Base-by-base conservation (phyloP, 2,329 filamentous ascomycete genomes). In the Botryotinia narcissicola region DNA sequence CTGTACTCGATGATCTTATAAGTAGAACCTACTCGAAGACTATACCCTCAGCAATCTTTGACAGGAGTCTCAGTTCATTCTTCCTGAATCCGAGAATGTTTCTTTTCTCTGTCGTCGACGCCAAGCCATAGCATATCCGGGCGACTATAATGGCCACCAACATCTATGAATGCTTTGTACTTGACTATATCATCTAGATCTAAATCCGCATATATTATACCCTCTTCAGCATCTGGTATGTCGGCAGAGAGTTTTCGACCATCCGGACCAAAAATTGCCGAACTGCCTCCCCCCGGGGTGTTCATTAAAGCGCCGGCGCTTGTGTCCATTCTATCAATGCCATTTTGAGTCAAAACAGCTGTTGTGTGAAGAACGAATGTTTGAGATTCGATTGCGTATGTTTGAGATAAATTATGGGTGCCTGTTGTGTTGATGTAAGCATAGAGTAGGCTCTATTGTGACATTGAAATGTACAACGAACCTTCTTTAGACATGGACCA, bases 311-410 rank as follows among this genome's bases (percentile, higher is more conserved):
- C 7, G 3, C 60, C 61, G 8, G 40, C 20, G 4, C 57, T 25
- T 14, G 42, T 70, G 20, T 25, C 16, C 48, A 48, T 46, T 48
- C 25, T 40, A 5, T 62, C n/a, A 25, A 40, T 62, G 7, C 54
- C 71, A 29, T 54, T 51, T 29, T 51, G 82, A 16, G 84, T 86
- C 40, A 89, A 84, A 16, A 85, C 83, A 78, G 89, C 86, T 78
- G 87, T 88, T 0, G 87, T 86, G 0, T 87, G 86, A 20, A 89
- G 82, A 0, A 86, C 86, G 82, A 85, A 89, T 0, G 86, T 84
- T 3, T 85, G 87, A 1, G 86, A 88, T 80, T 89, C 87, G 72
- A 88, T 86, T 40, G 87, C 87, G 73, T 89, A 89, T 4, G 84
- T 85, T 25, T 87, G 86, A 7, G 86, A 87, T 4, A 89, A 85